Evolutionary conservation across 208 protist genomes (phyloP), one percentile per base, ranked within the genome.

Genomic region (Novymonas esmeraldas): DNA sequence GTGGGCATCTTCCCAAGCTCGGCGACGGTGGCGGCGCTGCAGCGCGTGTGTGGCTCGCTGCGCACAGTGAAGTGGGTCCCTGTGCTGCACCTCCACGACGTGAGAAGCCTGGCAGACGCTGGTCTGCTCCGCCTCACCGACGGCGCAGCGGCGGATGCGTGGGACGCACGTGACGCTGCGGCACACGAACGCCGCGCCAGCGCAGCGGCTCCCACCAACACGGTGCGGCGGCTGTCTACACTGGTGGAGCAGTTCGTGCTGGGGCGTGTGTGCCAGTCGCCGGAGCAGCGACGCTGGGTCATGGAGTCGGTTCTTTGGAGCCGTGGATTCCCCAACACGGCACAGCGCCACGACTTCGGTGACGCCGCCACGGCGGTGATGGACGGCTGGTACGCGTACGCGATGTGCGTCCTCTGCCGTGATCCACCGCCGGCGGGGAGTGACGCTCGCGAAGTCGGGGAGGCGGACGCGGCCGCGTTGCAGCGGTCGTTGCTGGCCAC

Each of bases 1-100:
- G 55, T 76, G n/a, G 82, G 82, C 20, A 36, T 84, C 29, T 80
- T 64, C 24, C 82, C 82, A 0, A 64, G 75, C 9, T 69, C 58
- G 14, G 38, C 62, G 22, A 84, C 82, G 2, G 64, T 87, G 16
- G 59, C 54, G 18, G 31, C 41, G 14, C 45, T 84, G 46, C 76
- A 70, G 41, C 22, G 51, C 3, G 38, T 79, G 13, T 69, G 70
- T 14, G 79, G 82, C 31, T 64, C 69, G 7, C 41, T 78, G 22
- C 65, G 59, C 33, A 60, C 76, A 13, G 39, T 81, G 20, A 73
- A 75, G 38, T 70, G 67, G 56, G 54, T 89, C 16, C 73, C 82
- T 0, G 54, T 64, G 24, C 67, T 89, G 45, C 76, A 83, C 73
- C 62, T 29, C 31, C 79, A 76, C 54, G 76, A 82, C 42, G 71